A percentile compares a stretch with the other conserved stretches of the same genome.
These are phyloP conservation scores for Asterochloris erici DNA, from an alignment of 139 green algal genomes.

Conservation along the genomic window DNA sequence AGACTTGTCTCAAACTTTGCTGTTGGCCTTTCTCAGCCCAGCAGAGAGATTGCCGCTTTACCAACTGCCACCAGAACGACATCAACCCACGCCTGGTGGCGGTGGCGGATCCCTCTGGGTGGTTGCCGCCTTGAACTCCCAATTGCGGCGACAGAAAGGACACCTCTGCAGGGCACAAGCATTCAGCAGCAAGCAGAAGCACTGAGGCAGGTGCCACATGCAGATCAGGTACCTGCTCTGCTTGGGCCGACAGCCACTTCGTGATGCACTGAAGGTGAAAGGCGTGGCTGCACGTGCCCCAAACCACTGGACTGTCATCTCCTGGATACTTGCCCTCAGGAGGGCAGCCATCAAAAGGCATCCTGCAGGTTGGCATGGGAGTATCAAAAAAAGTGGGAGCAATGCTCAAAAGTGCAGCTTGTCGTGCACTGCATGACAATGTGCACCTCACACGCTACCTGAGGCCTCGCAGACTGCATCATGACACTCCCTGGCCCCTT, in stretches of 20 bases:
- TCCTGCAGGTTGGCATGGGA: conserved; percentile 11
- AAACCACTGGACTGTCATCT: conserved; percentile 62
- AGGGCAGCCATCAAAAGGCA: conserved; percentile 56
- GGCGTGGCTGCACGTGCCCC: conserved; percentile 54
- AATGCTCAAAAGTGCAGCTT: too few relatives aligned
- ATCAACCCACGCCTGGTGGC: too few relatives aligned
- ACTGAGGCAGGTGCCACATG: too few relatives aligned
- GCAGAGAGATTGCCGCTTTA: too few relatives aligned
- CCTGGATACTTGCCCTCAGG: conserved; percentile 58
- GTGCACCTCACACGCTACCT: too few relatives aligned
- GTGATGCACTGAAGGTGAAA: conserved; percentile 72
- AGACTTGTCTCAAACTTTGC: too few relatives aligned
- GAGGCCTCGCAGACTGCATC: background rate
- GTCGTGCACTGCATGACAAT: too few relatives aligned
- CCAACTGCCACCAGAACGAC: too few relatives aligned
- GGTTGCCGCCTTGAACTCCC: conserved; percentile 53
- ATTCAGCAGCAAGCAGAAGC: too few relatives aligned
- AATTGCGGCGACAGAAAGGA: conserved; percentile 52
- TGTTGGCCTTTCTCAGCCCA: too few relatives aligned
- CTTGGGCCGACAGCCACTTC: conserved; percentile 52
- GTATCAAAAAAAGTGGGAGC: background rate
- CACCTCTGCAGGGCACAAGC: conserved; percentile 22
- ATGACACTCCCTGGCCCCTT: background rate
- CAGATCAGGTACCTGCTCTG: conserved; percentile 32
- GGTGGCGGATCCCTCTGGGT: background rate